phyloP scores from a whole-genome alignment of 2,329 filamentous ascomycete genomes.

The Pseudogymnoascus sp. region DNA sequence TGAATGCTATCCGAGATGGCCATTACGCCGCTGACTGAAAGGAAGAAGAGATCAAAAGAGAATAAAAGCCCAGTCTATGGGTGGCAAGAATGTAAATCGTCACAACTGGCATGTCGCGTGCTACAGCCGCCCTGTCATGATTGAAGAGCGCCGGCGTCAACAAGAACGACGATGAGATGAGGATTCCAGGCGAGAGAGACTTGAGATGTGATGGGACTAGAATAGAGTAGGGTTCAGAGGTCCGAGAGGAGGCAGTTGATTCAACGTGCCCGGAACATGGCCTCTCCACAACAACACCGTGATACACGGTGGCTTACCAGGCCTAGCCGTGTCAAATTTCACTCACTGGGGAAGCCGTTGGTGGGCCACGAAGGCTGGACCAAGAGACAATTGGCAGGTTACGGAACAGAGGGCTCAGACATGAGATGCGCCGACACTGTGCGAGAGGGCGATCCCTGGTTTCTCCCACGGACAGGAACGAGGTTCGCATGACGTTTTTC shows the following conservation, averaged over 20 bases:
- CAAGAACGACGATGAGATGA: conserved; percentile 16
- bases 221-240: neutral
- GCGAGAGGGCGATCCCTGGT: conserved; percentile 4
- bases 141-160: conserved; percentile 16
- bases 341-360: neutral
- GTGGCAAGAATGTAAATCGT: conserved; percentile 14
- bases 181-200: neutral
- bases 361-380: neutral
- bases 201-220: neutral
- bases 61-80: conserved; percentile 26
- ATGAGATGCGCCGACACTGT: neutral
- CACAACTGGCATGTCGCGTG: conserved; percentile 16
- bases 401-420: conserved; percentile 4
- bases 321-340: neutral
- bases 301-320: conserved; percentile 5
- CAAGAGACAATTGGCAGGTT: conserved; percentile 1
- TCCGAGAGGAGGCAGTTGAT: neutral
- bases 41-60: conserved; percentile 17
- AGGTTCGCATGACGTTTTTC: conserved; percentile 5
- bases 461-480: neutral
- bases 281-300: conserved; percentile 6
- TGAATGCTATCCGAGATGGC: conserved; percentile 25
- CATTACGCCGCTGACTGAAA: conserved; percentile 20
- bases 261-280: neutral
- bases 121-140: conserved; percentile 20